Evolutionary conservation across 768 basidiomycete species (phyloP).

Genomic region (Auriculariales sp.): DNA sequence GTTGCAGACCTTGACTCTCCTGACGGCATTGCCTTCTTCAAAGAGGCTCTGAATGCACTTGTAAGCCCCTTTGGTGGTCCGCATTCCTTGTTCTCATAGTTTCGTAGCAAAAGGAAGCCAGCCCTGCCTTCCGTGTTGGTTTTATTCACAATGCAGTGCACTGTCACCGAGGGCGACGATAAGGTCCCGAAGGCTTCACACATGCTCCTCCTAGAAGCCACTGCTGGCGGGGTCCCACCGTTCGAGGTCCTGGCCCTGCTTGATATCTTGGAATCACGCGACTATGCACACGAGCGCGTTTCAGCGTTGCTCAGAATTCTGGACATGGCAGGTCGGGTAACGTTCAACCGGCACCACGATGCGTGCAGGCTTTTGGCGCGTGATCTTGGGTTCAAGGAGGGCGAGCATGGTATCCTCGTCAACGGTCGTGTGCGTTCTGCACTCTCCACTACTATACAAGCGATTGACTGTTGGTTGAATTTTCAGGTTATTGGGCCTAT

Average conservation of each 20-base stretch:
- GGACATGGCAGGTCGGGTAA: constrained; percentile 18
- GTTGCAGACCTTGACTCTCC: constrained; percentile 65
- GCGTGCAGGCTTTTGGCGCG: constrained; percentile 34
- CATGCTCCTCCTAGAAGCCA: constrained; percentile 24
- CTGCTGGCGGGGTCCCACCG: constrained; percentile 12
- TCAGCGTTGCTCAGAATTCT: constrained; percentile 6
- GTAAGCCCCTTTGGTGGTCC: constrained; percentile 24
- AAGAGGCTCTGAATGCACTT: constrained; percentile 48
- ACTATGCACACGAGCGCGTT: constrained; percentile 26
- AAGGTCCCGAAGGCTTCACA: constrained; percentile 28
- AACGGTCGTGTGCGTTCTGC: constrained; percentile 67
- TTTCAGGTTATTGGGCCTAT: constrained; percentile 68
- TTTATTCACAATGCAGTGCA: constrained; percentile 60
- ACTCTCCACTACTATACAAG: not conserved
- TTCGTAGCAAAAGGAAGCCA: constrained; percentile 16
- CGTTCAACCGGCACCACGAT: constrained; percentile 29
- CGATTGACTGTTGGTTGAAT: not conserved
- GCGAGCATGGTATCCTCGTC: constrained; percentile 48
- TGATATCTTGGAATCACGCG: constrained; percentile 10
- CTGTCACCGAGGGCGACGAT: constrained; percentile 10
- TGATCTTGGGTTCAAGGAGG: constrained; percentile 43
- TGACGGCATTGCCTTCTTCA: constrained; percentile 42
- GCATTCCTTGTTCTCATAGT: not conserved
- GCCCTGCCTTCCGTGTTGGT: constrained; percentile 42
- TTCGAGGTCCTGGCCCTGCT: constrained; percentile 26